Conservation (phyloP, 306 rosid genomes). For the Vigna angularis region DNA sequence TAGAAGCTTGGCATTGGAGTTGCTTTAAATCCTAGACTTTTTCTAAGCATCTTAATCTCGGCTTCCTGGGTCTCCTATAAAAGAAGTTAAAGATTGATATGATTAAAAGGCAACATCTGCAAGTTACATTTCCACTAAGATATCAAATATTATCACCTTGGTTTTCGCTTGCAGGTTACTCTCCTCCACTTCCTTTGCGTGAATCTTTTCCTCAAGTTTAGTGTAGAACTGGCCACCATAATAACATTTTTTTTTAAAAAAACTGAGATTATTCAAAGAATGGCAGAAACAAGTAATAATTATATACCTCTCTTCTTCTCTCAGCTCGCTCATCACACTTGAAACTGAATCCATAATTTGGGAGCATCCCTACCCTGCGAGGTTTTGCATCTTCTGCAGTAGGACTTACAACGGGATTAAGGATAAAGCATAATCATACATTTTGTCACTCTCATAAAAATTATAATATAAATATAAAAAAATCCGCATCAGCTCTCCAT, state of each 20-base stretch:
- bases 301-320: conserved; percentile 85
- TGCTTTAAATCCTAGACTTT: conserved; percentile 72
- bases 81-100: conserved; percentile 24
- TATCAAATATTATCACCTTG: conserved; percentile 64
- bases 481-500: conserved; percentile 23
- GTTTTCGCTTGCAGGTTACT: conserved; percentile 87
- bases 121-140: conserved; percentile 29
- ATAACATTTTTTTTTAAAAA: conserved; percentile 17
- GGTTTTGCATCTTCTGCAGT: conserved; percentile 69
- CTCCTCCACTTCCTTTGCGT: conserved; percentile 92
- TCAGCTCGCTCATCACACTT: conserved; percentile 95
- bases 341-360: conserved; percentile 94
- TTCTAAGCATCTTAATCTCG: conserved; percentile 74
- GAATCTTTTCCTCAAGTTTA: conserved; percentile 96
- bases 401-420: conserved; percentile 68
- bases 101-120: conserved; percentile 32
- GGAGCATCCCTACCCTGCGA: conserved; percentile 70
- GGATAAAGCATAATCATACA: conserved; percentile 47
- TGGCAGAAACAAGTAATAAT: conserved; percentile 43
- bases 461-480: conserved; percentile 14
- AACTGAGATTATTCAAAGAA: conserved; percentile 30
- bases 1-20: conserved; percentile 86
- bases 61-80: conserved; percentile 91
- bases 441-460: not conserved
- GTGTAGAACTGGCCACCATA: conserved; percentile 81